Conservation (phyloP, 805 yeast species). For the Torulaspora franciscae region DNA sequence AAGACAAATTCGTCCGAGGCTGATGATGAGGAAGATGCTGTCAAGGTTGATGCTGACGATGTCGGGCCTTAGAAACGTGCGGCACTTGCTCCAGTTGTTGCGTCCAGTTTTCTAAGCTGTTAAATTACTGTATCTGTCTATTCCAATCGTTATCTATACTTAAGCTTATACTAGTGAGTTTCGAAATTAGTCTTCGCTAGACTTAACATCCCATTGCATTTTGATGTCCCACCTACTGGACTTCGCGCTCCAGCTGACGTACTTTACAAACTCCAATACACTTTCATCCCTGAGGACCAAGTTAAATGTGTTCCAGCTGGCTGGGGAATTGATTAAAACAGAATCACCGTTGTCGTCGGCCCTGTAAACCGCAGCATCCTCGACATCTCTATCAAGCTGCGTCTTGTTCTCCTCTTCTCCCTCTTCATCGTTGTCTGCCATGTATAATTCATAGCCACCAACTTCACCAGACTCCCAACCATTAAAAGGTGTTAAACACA, state of each 20-base stretch:
- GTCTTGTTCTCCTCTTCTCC: conserved; percentile 22
- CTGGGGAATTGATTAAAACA: conserved; percentile 72
- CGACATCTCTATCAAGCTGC: conserved; percentile 45
- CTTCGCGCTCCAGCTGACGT: conserved; percentile 79
- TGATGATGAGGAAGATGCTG: conserved; percentile 9
- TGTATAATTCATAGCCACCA: conserved; percentile 93
- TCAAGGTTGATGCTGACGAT: conserved; percentile 7
- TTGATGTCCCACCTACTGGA: conserved; percentile 91
- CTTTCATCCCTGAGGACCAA: conserved; percentile 77
- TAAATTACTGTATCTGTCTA: conserved; percentile 2
- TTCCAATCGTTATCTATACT: not conserved
- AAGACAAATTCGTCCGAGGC: conserved; percentile 6
- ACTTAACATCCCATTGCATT: conserved; percentile 71
- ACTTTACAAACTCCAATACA: conserved; percentile 88
- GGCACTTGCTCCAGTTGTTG: not conserved
- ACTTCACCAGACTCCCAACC: conserved; percentile 87
- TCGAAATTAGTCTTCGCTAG: conserved; percentile 29
- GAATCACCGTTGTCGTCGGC: conserved; percentile 59
- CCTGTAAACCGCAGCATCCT: conserved; percentile 83
- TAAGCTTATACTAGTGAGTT: not conserved
- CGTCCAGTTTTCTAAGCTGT: not conserved
- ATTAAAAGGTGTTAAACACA: conserved; percentile 70
- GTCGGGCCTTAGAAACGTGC: not conserved
- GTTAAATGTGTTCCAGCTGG: conserved; percentile 75
- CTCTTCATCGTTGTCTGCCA: conserved; percentile 54